Conservation (phyloP, 2,329 filamentous ascomycete species). For the Cordyceps cicadae region DNA sequence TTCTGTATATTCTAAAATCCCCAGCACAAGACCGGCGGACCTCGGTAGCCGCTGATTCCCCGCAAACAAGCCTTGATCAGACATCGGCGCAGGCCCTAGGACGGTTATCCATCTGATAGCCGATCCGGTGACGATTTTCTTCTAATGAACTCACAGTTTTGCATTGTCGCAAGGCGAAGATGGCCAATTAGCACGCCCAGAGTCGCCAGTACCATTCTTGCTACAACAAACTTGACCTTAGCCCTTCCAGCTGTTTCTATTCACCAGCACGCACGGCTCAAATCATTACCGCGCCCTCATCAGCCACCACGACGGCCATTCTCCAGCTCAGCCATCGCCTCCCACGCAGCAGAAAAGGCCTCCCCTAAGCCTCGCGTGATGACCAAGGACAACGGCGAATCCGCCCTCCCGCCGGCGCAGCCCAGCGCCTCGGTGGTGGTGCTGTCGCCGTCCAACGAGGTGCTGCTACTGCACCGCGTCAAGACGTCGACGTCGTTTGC, state of each 20-base stretch:
- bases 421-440: conserved; percentile 74
- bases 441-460: conserved; percentile 76
- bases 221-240: neutral
- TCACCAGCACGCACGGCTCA: neutral
- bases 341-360: neutral
- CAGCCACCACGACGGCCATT: neutral
- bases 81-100: neutral
- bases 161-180: conserved; percentile 6
- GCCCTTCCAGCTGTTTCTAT: neutral
- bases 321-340: neutral
- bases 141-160: conserved; percentile 1
- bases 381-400: conserved; percentile 11
- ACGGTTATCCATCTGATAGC: conserved; percentile 10
- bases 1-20: neutral
- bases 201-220: neutral
- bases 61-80: conserved; percentile 2
- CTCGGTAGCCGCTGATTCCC: conserved; percentile 5
- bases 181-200: neutral
- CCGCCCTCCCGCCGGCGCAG: conserved; percentile 35
- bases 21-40: neutral
- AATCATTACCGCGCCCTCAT: neutral
- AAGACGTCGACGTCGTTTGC: conserved; percentile 76
- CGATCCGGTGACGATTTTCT: neutral
- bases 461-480: conserved; percentile 81
- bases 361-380: neutral